phyloP scores from a whole-genome alignment of 106 monocot species.

The Agapanthus africanus region DNA sequence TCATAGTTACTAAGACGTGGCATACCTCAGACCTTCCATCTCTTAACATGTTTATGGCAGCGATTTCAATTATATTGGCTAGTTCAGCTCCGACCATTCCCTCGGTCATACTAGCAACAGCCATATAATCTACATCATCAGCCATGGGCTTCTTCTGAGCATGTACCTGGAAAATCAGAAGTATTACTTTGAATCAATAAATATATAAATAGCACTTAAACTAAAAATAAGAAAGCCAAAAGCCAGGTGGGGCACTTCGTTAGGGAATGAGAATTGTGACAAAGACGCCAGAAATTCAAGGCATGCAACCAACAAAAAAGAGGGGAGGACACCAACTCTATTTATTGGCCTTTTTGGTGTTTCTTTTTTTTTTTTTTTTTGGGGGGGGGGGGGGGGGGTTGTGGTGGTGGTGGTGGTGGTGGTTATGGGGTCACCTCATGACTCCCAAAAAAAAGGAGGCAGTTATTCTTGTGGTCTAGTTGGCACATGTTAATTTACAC shows the following conservation, averaged over 20 bases:
- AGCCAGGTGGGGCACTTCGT: too few species aligned
- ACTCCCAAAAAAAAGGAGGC: too few species aligned
- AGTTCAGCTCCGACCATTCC: conserved; percentile 94
- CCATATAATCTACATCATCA: conserved; percentile 75
- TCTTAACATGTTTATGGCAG: conserved; percentile 87
- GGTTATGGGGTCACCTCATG: too few species aligned
- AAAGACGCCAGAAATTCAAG: too few species aligned
- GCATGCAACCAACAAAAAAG: too few species aligned
- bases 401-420: too few species aligned
- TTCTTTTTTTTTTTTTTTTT: too few species aligned
- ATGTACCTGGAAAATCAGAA: conserved; percentile 51
- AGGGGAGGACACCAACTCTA: too few species aligned
- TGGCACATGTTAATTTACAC: conserved; percentile 3
- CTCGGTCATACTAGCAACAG: conserved; percentile 89
- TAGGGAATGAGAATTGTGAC: too few species aligned
- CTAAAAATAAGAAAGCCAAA: neutral
- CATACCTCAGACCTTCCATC: conserved; percentile 73
- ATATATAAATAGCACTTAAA: neutral
- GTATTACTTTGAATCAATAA: neutral
- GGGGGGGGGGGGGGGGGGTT: too few species aligned
- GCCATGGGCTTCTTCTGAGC: conserved; percentile 85
- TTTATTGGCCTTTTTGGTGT: too few species aligned
- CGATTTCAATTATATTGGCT: conserved; percentile 82
- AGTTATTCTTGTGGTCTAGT: neutral
- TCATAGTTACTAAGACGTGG: neutral